Conservation (phyloP, 225 moss, liverwort and hornwort species). For the Asterella californica region DNA sequence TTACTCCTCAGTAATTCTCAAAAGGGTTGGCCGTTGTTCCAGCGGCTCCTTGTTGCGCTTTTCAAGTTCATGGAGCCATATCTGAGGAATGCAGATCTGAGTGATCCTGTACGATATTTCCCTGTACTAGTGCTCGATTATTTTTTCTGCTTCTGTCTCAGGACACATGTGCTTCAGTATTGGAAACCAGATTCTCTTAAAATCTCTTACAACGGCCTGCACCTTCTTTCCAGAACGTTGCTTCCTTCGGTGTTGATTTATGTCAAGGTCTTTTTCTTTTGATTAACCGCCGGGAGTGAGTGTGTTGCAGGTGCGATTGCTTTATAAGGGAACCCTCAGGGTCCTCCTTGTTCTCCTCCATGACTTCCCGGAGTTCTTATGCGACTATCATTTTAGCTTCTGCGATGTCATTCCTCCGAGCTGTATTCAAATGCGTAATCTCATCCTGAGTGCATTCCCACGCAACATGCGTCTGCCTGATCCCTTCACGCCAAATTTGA, state of each 20-base stretch:
- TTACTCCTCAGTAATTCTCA: conserved; percentile 78
- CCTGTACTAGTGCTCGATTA: not conserved
- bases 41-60: conserved; percentile 80
- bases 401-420: conserved; percentile 92
- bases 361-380: conserved; percentile 93
- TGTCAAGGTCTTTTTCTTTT: too few species aligned
- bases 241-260: not conserved
- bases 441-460: conserved; percentile 94
- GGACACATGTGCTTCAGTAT: not conserved
- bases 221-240: not conserved
- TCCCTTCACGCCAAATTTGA: conserved; percentile 89
- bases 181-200: not conserved
- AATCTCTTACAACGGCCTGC: not conserved
- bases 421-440: conserved; percentile 97
- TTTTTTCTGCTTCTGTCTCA: not conserved
- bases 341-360: conserved; percentile 89
- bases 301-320: conserved; percentile 62
- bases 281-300: too few species aligned
- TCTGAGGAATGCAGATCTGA: conserved; percentile 80
- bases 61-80: conserved; percentile 98
- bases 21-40: conserved; percentile 93
- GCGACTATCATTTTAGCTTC: conserved; percentile 95
- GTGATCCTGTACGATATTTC: conserved; percentile 65
- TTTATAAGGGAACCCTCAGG: conserved; percentile 89
- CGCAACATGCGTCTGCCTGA: conserved; percentile 94